Base-by-base conservation (phyloP, 1,284 basidiomycete genomes). In the Cryptococcus sp. region DNA sequence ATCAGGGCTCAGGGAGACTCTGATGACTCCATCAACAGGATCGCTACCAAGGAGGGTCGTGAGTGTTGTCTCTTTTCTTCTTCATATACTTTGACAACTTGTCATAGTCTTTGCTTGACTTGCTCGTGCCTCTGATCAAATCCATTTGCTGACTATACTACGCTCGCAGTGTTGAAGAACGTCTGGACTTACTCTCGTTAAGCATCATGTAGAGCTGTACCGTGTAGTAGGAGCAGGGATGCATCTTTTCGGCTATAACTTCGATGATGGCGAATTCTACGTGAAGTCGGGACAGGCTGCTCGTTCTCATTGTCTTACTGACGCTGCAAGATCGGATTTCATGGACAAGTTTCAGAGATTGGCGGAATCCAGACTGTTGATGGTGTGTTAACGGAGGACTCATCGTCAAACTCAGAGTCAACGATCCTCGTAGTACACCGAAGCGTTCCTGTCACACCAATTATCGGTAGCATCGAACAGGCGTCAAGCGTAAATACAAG, bases 11-110 rank as follows among this genome's bases (percentile, higher is more conserved):
- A 89, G 80, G 96, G 93, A 71, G 96, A 99, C 86, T 86, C 89
- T 68, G 95, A 99, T 74, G 96, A 98, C 80, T 92, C 92, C 56
- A 80, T 99, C 77, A 99, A 99, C 87, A 86, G 94, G 76, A 84
- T 99, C 78, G 93, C 93, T 65, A 97, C 94, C 68, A 89, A 89
- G 83, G 91, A 89, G 69, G 95, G 95, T 72, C 81, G 94, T 98
- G 81, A 85, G 93, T 88, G 59, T 47, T 17, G 29, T 45, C 46
- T 53, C 19, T 41, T 19, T 52, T 46, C 41, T 11, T 29, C 46
- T 57, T 48, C 40, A 29, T 16, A 25, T 43, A 7, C 29, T 20
- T 16, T 51, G 22, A n/a, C n/a, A n/a, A n/a, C n/a, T n/a, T n/a
- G n/a, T n/a, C n/a, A n/a, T n/a, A 26, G 37, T 54, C 29, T 29